These are phyloP conservation scores for Leersia perrieri DNA, from an alignment of 176 grass and related monocot genomes.

Conservation along the genomic window DNA sequence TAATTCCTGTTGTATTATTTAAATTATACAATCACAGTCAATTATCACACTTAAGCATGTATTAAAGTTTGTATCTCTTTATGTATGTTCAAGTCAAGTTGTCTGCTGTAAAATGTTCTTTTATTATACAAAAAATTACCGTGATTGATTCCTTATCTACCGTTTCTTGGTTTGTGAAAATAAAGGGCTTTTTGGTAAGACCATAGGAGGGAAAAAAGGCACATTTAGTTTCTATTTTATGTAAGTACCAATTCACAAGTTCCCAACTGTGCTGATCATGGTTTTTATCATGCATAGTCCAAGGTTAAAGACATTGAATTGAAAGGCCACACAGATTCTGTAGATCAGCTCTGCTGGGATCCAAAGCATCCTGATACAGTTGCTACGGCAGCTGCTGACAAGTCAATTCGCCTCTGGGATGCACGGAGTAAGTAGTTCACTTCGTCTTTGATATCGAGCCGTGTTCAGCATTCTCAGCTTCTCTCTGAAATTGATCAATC, in stretches of 20 bases:
- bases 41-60: background rate
- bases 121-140: background rate
- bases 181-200: background rate
- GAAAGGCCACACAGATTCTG: conserved; percentile 94
- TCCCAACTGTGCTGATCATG: conserved; percentile 19
- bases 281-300: conserved; percentile 55
- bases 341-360: conserved; percentile 99
- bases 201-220: background rate
- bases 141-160: conserved; percentile 15
- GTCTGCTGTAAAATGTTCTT: conserved; percentile 9
- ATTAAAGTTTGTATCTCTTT: background rate
- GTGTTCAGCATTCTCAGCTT: conserved; percentile 31
- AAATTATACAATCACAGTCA: background rate
- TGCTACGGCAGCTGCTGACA: conserved; percentile 97
- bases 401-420: conserved; percentile 95
- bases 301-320: conserved; percentile 99
- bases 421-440: conserved; percentile 73
- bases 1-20: background rate
- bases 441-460: conserved; percentile 16
- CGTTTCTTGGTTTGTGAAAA: background rate
- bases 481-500: background rate
- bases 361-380: conserved; percentile 94
- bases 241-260: conserved; percentile 1
- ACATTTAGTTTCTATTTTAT: background rate
- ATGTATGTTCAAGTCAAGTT: background rate